Conservation (phyloP, 768 basidiomycete species). For the Lactarius akahatsu region DNA sequence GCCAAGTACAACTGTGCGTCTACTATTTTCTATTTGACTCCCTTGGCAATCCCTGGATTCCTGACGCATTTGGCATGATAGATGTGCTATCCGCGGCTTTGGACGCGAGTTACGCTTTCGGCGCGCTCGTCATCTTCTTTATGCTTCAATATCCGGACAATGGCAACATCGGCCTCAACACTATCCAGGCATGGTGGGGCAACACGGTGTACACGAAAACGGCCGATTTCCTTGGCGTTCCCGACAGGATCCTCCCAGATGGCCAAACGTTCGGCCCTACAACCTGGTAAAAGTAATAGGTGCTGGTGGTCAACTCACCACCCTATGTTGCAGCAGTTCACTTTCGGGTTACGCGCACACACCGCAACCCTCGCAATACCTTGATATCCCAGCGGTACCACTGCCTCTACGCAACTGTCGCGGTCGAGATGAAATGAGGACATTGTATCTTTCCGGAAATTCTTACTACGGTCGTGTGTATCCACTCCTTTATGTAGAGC, state of each 20-base stretch:
- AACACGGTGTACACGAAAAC: conserved; percentile 28
- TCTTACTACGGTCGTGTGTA: neutral
- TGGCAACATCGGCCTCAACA: conserved; percentile 41
- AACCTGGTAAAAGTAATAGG: neutral
- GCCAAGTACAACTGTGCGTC: conserved; percentile 38
- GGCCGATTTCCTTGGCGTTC: neutral
- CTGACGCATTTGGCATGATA: conserved; percentile 20
- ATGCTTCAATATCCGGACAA: conserved; percentile 60
- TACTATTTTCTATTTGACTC: conserved; percentile 12
- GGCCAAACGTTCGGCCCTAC: neutral
- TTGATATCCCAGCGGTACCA: neutral
- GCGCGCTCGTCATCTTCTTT: conserved; percentile 58
- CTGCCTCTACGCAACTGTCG: neutral
- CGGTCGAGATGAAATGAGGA: neutral
- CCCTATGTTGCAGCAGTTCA: neutral
- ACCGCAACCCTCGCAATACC: neutral
- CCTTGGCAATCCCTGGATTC: conserved; percentile 37
- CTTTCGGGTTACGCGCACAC: neutral
- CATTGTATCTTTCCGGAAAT: neutral
- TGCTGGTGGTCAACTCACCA: neutral
- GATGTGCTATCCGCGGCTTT: conserved; percentile 68
- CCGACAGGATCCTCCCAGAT: neutral
- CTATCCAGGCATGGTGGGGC: conserved; percentile 67
- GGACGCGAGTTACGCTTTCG: conserved; percentile 64
- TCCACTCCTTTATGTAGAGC: neutral